Base-by-base conservation (phyloP, 352 stramenopile genomes). In the Phytopythium chamaehyphon region DNA sequence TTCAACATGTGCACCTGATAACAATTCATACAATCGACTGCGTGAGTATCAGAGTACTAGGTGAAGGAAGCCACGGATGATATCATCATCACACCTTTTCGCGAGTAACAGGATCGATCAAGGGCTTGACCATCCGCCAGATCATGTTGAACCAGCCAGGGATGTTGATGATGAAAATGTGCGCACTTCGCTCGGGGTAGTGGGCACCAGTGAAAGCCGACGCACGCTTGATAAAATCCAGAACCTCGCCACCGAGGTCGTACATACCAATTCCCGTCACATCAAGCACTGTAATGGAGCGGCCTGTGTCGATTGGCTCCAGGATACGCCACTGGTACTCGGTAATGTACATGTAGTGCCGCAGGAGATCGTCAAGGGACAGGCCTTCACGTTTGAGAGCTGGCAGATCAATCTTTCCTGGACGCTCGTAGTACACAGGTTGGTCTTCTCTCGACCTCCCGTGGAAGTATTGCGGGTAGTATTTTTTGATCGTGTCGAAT, bases 161-260 rank as follows among this genome's bases (percentile, higher is more conserved):
- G 26, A 97, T 95, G 76, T 98, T 98, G 51, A 98, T 86, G 43
- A 98, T 92, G 40, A 98, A 91, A 55, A 97, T 98, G 55, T 96
- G 91, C 47, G 94, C 88, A 40, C 87, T 96, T 31, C 94, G 78
- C 61, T 97, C 88, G 6, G 93, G 94, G 71, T 97, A 98, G 66
- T 98, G 89, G 6, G 79, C 70, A 40, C 85, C 89, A 26, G 96
- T 97, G 59, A 96, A 93, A 11, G 68, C 70, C 14, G 83, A 92
- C 8, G 83, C 83, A 24, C 76, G 78, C 62, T 90, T 90, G 63
- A 96, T 92, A 50, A 96, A 96, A 51, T 95, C 84, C 47, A 96
- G 66, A 24, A 94, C 86, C 39, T 96, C 84, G 18, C 86, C 86
- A 16, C 82, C 83, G 16, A 96, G 64, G 57, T 94, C 84, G 51